Evolutionary conservation across 257 asterid species (phyloP), one percentile per base, ranked within the genome.

Genomic region (Cruciata laevipes): DNA sequence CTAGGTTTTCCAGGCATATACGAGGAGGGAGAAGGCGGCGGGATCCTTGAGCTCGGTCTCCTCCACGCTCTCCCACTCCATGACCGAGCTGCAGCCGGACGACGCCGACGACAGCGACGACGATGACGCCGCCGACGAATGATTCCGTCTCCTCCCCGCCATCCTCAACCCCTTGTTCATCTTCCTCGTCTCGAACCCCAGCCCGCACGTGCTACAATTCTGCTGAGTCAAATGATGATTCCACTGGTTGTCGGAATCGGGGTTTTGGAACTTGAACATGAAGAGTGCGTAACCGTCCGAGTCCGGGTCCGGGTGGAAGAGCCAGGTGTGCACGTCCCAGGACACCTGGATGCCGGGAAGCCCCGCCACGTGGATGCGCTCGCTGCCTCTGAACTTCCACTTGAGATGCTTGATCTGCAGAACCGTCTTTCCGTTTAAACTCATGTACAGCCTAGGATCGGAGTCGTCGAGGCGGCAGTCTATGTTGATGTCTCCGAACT

Each of bases 361-460:
- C 0, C 91, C 91, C 24, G 78, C 87, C 17, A 81, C 76, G 63
- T 83, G 87, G 30, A 86, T 61, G 18, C 79, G 71, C 63, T 86
- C 85, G 63, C 81, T 86, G 23, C 91, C 91, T 62, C 91, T 77
- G 78, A 86, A 86, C 63, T 86, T 86, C 91, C 91, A 86, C 24
- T 78, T 86, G 64, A 86, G 58, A 31, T 81, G 89, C 82, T 83
- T 86, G 7, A 86, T 76, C 65, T 81, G 79, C 63, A 86, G 52
- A 13, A 73, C 79, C 76, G 73, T 73, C 65, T 79, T 69, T 61
- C 65, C 66, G 66, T 79, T 87, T 8, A 86, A 60, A 27, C 65
- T 49, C 14, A 86, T 70, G 42, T 57, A 76, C 31, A 86, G 52
- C 38, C 79, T 74, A 16, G 89, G 83, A 52, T 81, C 84, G 20